These are phyloP conservation scores for Neoarthrinium moseri DNA, from an alignment of 2,329 filamentous ascomycete genomes.

Conservation along the genomic window DNA sequence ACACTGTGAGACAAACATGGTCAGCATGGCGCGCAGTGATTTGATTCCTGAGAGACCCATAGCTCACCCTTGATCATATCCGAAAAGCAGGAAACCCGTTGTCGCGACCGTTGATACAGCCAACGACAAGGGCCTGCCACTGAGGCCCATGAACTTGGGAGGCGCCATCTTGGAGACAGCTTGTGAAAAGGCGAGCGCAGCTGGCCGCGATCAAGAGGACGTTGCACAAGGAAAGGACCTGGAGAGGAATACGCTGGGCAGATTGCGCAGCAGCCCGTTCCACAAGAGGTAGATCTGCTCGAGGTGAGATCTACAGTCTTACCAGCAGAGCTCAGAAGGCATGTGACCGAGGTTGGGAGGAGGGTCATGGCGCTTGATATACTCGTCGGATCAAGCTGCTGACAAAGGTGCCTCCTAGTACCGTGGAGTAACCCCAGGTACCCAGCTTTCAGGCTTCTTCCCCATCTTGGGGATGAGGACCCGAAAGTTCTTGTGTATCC, in stretches of 20 bases:
- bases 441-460: no score
- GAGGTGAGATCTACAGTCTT: neutral
- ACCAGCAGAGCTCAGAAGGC: neutral
- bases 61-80: slow-evolving; percentile 52
- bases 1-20: slow-evolving; percentile 26
- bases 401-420: slow-evolving; percentile 1
- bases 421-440: no score
- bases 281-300: no score
- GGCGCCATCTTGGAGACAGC: slow-evolving; percentile 41
- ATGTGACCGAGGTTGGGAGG: neutral
- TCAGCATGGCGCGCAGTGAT: slow-evolving; percentile 6
- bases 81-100: slow-evolving; percentile 61
- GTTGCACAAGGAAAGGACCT: no score
- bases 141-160: slow-evolving; percentile 57
- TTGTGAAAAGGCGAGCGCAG: neutral
- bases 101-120: slow-evolving; percentile 63
- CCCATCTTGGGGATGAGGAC: neutral
- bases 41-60: no score
- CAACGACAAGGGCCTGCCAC: slow-evolving; percentile 54
- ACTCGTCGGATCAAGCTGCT: neutral
- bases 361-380: neutral
- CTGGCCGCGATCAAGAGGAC: no score
- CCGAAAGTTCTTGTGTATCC: slow-evolving; percentile 1
- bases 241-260: neutral
- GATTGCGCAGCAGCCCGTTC: neutral